Evolutionary conservation across 306 rosid genomes (phyloP).

Genomic region (Alnus rubra): DNA sequence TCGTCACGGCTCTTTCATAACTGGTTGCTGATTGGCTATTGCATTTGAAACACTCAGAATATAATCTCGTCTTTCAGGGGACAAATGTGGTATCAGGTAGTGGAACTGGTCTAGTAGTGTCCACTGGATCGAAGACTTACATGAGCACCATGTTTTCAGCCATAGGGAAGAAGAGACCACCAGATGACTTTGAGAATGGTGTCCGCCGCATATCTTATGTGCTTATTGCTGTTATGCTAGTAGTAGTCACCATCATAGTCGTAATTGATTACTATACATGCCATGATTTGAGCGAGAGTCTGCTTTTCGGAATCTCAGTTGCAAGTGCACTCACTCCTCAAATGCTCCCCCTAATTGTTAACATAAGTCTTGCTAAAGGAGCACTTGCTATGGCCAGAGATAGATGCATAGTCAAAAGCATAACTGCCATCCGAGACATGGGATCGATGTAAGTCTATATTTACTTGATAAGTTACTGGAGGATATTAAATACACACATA

Average conservation of each 20-base stretch:
- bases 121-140: conserved; percentile 82
- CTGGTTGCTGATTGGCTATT: neutral
- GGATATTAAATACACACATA: neutral
- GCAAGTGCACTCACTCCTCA: conserved; percentile 92
- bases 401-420: conserved; percentile 76
- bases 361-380: conserved; percentile 83
- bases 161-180: conserved; percentile 67
- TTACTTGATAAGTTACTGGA: conserved; percentile 18
- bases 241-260: conserved; percentile 57
- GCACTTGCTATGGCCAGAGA: conserved; percentile 88
- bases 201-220: conserved; percentile 64
- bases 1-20: conserved; percentile 1
- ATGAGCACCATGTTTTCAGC: conserved; percentile 84
- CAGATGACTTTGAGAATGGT: conserved; percentile 73
- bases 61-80: conserved; percentile 53
- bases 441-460: conserved; percentile 70
- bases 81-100: conserved; percentile 80
- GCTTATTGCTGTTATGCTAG: conserved; percentile 65
- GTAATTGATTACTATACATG: conserved; percentile 51
- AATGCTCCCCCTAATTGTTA: conserved; percentile 80
- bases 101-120: conserved; percentile 72
- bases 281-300: conserved; percentile 41
- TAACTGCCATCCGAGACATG: conserved; percentile 68
- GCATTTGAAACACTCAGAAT: neutral
- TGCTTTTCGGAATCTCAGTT: conserved; percentile 71